phyloP scores from a whole-genome alignment of 371 early-diverging fungal genomes.

The Rhizopus sp. region DNA sequence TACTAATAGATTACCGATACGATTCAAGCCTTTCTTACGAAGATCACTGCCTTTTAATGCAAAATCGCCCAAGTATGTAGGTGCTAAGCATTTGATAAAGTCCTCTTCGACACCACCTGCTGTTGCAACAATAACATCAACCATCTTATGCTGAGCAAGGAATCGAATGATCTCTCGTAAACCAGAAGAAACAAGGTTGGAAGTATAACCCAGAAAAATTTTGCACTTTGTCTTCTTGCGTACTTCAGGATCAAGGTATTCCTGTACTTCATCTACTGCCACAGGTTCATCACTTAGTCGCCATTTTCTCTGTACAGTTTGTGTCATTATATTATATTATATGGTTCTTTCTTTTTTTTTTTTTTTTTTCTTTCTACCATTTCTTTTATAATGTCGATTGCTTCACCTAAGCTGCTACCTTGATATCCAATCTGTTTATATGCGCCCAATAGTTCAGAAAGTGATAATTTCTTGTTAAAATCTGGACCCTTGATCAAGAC shows the following conservation, averaged over 20 bases:
- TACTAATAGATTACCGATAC: conserved; percentile 98
- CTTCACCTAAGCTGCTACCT: conserved; percentile 86
- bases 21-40: conserved; percentile 93
- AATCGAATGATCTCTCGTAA: conserved; percentile 94
- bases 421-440: conserved; percentile 91
- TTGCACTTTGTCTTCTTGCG: conserved; percentile 83
- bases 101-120: conserved; percentile 99
- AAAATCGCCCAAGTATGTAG: conserved; percentile 92
- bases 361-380: conserved; percentile 79
- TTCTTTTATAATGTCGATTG: conserved; percentile 84
- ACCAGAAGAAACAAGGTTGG: conserved; percentile 97
- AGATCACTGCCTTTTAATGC: conserved; percentile 78
- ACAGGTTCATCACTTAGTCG: conserved; percentile 86
- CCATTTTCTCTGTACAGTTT: conserved; percentile 68
- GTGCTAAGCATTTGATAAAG: conserved; percentile 96
- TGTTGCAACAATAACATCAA: conserved; percentile 94
- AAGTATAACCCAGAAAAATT: conserved; percentile 97
- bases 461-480: conserved; percentile 76
- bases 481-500: conserved; percentile 83
- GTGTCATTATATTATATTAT: not conserved
- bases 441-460: conserved; percentile 64
- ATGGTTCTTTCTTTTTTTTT: not conserved
- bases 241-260: conserved; percentile 64
- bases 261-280: conserved; percentile 63
- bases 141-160: conserved; percentile 89